These are phyloP conservation scores for Eucalyptus albens DNA, from an alignment of 345 rosid genomes.

Conservation along the genomic window DNA sequence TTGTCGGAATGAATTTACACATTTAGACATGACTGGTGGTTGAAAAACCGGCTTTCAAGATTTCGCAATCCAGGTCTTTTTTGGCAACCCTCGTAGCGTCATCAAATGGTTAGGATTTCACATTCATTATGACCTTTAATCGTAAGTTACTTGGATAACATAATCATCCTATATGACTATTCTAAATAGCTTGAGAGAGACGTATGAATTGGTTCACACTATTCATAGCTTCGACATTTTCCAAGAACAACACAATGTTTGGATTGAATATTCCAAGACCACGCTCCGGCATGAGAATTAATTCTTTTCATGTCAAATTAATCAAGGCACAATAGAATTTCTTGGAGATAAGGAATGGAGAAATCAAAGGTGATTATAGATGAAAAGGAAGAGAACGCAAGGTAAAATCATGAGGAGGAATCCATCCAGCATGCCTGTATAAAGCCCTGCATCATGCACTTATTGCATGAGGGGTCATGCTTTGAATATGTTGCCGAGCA, in stretches of 20 bases:
- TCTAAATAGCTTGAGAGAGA: neutral
- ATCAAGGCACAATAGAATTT: neutral
- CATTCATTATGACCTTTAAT: fast-evolving
- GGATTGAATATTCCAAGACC: neutral
- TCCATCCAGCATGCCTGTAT: neutral
- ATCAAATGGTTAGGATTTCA: neutral
- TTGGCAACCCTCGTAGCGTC: neutral
- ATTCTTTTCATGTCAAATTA: neutral
- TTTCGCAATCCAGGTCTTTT: neutral
- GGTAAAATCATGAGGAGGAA: neutral
- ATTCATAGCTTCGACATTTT: neutral
- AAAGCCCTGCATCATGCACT: neutral
- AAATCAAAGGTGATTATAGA: neutral
- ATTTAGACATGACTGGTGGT: fast-evolving
- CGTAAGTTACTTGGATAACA: fast-evolving
- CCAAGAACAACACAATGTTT: fast-evolving
- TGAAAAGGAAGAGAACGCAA: neutral
- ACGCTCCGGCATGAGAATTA: neutral
- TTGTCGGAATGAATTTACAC: neutral
- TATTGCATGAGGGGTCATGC: neutral
- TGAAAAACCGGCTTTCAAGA: neutral
- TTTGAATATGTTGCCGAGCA: neutral
- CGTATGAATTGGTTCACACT: neutral
- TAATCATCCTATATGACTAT: neutral
- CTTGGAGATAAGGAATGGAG: neutral